These are phyloP conservation scores for Hypoxylon sp. DNA, from an alignment of 2,329 filamentous ascomycete genomes.

Conservation along the genomic window DNA sequence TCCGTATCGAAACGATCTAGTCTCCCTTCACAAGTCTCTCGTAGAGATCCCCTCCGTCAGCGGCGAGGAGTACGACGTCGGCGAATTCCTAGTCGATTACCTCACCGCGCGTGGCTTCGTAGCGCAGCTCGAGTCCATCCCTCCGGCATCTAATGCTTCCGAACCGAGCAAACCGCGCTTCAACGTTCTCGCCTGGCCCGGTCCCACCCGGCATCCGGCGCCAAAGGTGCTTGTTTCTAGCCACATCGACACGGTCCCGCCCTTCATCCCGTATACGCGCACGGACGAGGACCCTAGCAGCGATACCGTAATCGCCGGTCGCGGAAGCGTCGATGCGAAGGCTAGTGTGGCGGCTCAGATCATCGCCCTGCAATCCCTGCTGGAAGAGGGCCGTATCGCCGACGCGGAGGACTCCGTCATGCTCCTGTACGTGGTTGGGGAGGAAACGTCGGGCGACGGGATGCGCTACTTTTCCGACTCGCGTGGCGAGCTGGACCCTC, in stretches of 20 bases:
- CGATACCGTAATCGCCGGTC: constrained; percentile 74
- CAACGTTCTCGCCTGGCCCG: constrained; percentile 81
- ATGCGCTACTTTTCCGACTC: constrained; percentile 73
- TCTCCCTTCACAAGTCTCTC: constrained; percentile 82
- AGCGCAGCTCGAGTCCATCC: constrained; percentile 61
- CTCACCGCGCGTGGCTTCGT: constrained; percentile 66
- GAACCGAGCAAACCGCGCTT: constrained; percentile 64
- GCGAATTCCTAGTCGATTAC: constrained; percentile 76
- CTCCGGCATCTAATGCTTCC: constrained; percentile 54
- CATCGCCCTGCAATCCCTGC: constrained; percentile 72
- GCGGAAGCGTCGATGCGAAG: constrained; percentile 82
- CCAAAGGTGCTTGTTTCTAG: constrained; percentile 78
- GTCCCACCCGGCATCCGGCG: constrained; percentile 62
- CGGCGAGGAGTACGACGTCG: constrained; percentile 77
- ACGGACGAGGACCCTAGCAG: constrained; percentile 61
- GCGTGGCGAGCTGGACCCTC: constrained; percentile 53
- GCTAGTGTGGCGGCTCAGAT: constrained; percentile 81
- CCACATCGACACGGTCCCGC: constrained; percentile 86
- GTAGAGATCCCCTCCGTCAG: constrained; percentile 80
- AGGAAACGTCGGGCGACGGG: constrained; percentile 85
- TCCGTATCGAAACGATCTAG: constrained; percentile 67
- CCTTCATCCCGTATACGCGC: constrained; percentile 77
- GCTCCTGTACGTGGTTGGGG: constrained; percentile 81
- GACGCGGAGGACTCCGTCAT: constrained; percentile 65
- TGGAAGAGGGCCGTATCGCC: constrained; percentile 57